Evolutionary conservation across 805 yeast species (phyloP).

Genomic region (Metschnikowia shivogae): DNA sequence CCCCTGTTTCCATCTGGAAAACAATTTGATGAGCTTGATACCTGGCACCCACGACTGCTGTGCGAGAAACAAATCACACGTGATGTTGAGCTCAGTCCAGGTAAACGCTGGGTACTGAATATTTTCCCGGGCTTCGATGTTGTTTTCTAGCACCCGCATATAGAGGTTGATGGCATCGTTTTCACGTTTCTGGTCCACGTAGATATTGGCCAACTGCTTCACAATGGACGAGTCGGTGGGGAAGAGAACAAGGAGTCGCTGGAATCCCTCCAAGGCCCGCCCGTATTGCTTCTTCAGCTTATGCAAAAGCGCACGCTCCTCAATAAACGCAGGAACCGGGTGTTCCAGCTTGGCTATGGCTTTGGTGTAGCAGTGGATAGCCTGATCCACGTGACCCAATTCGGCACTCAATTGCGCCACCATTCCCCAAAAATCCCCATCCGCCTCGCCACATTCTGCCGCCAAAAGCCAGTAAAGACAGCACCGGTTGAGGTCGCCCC

Average conservation of each 20-base stretch:
- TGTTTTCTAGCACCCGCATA: slow-evolving; percentile 56
- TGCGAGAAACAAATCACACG: slow-evolving; percentile 73
- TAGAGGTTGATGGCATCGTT: slow-evolving; percentile 75
- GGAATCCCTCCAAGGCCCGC: slow-evolving; percentile 71
- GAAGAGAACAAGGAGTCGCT: slow-evolving; percentile 46
- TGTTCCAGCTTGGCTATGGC: slow-evolving; percentile 48
- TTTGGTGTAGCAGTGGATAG: slow-evolving; percentile 70
- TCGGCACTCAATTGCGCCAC: slow-evolving; percentile 67
- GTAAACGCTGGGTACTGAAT: slow-evolving; percentile 54
- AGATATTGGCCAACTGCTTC: slow-evolving; percentile 53
- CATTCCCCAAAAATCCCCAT: slow-evolving; percentile 71
- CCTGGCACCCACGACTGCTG: slow-evolving; percentile 64
- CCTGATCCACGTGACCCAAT: slow-evolving; percentile 68
- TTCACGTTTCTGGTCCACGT: slow-evolving; percentile 53
- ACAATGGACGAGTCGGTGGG: slow-evolving; percentile 61
- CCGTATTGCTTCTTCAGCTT: slow-evolving; percentile 62
- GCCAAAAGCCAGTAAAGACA: slow-evolving; percentile 80
- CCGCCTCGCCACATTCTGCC: slow-evolving; percentile 71
- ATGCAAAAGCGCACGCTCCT: slow-evolving; percentile 64
- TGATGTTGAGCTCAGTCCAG: slow-evolving; percentile 85
- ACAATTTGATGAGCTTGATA: slow-evolving; percentile 58
- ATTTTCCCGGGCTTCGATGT: slow-evolving; percentile 36
- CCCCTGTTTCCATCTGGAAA: slow-evolving; percentile 78
- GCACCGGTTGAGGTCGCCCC: slow-evolving; percentile 65
- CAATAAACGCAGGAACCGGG: slow-evolving; percentile 32